Evolutionary conservation across 352 stramenopile genomes (phyloP), one percentile per base, ranked within the genome.

Genomic region (Globisporangium uncinulatum): DNA sequence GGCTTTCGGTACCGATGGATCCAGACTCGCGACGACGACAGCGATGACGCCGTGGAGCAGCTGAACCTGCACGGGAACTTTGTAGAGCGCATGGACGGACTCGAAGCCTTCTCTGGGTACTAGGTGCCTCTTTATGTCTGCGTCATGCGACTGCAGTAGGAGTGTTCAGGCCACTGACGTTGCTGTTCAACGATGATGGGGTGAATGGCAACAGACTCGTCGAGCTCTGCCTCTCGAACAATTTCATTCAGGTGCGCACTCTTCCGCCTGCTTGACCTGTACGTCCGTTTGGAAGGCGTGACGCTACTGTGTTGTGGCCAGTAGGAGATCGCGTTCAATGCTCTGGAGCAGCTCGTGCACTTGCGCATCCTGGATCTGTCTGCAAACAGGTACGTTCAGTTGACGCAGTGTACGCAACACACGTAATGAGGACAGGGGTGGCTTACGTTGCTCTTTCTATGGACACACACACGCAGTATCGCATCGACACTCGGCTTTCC

Each of bases 211-310:
- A 10, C 51, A 82, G 69, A 36, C 59, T 93, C 9, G 62, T 74
- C 11, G 83, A 93, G 57, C 70, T 92, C 19, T 94, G 79, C 64
- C 66, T 94, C n/a, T 91, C 82, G 1, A 91, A 81, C 57, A 92
- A 91, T 54, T 76, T 51, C 54, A 83, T 93, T n/a, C 66, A 91
- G 54, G 76, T 83, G 51, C 32, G 58, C 20, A 3, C 13, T 17
- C 7, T 39, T 7, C n/a, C n/a, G n/a, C 8, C 14, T 20, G 15
- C 41, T 45, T 15, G 14, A 8, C 7, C 6, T 3, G 41, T 9
- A 17, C 24, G 2, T 29, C 6, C 14, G 41, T 21, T 10, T 5
- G 15, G 6, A 17, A 17, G 17, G 41, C n/a, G 4, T 46, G 6
- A 45, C 41, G 6, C 1, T 10, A 9, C 15, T 24, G 17, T 45